Base-by-base conservation (phyloP, 495 filamentous ascomycete genomes). In the Annulohypoxylon maeteangense region DNA sequence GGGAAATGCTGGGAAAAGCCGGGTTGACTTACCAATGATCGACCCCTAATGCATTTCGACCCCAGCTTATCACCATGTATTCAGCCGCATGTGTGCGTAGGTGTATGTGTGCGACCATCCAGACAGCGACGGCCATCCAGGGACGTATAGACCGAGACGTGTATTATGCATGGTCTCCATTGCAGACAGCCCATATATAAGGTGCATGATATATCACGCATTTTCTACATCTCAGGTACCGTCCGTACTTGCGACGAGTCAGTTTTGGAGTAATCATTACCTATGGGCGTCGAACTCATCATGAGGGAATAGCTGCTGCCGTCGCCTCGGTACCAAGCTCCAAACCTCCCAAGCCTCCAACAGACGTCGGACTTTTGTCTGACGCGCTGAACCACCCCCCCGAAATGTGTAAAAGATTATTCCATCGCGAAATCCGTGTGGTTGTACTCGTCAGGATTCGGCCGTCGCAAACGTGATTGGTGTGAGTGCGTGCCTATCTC, bases 1-100 rank as follows among this genome's bases (percentile, higher is more conserved):
- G 70, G 70, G 57, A 68, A 73, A 20, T 7, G 14, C 61, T 73
- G 70, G 70, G 57, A 68, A 73, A 66, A 66, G 60, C 65, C 70
- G 70, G 70, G 70, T 72, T 48, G 60, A 51, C 60, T 60, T 72
- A 68, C 70, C 70, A 68, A 72, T 72, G 70, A 72, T 72, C 70
- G 45, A 68, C 70, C 65, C 70, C 70, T 72, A 68, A 72, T 72
- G 70, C 70, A 72, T 72, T 67, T 34, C 7, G 23, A 57, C 47
- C 70, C 65, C 42, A 25, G 55, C 65, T 68, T 57, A 68, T 72
- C 70, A 72, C 65, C 54, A 68, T 50, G 53, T 55, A 60, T 72
- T 72, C 70, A 72, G 70, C 70, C 70, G 70, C 70, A 72, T 72
- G 54, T 56, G 65, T 27, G 42, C 18, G 50, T 32, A n/a, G 47